A percentile compares a stretch with the other conserved stretches of the same genome.
Conservation (phyloP, 176 grass and related monocot genomes). For the Triticum aestivum region IWGSC_CS_RefSeq_v2.1 NC_057802.1:426690914-426691413, state of each 20-base stretch:
- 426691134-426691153: background rate
- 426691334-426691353: background rate
- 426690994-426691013: background rate
- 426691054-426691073: background rate
- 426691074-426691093: background rate
- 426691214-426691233: conserved; percentile 63
- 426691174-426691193: background rate
- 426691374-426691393: conserved; percentile 28
- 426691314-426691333: conserved; percentile 19
- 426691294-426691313: conserved; percentile 28
- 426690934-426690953: background rate
- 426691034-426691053: background rate
- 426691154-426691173: background rate
- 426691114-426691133: background rate
- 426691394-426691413: conserved; percentile 9
- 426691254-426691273: conserved; percentile 33
- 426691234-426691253: conserved; percentile 55
- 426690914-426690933: background rate
- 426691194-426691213: conserved; percentile 62
- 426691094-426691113: background rate
- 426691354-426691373: background rate
- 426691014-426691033: background rate
- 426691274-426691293: conserved; percentile 28
- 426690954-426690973: background rate
- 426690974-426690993: background rate